phyloP scores from a whole-genome alignment of 164 flowering plant species.

The Aristolochia californica region DNA sequence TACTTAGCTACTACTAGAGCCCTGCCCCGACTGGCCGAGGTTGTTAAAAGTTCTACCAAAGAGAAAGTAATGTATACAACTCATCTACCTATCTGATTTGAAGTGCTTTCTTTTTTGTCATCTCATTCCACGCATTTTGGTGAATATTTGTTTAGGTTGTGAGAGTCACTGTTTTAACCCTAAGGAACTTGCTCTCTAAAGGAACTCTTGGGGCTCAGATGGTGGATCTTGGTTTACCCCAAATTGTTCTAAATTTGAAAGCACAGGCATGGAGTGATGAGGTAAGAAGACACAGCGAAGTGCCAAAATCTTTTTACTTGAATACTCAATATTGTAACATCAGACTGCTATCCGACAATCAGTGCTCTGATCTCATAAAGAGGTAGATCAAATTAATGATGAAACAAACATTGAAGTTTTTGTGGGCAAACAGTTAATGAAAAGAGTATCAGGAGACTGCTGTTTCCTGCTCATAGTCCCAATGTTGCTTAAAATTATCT shows the following conservation, averaged over 20 bases:
- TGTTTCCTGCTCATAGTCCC: too few relatives aligned
- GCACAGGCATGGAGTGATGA: conserved; percentile 99
- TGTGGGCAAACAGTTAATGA: too few relatives aligned
- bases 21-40: conserved; percentile 70
- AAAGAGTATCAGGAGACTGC: too few relatives aligned
- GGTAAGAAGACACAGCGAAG: conserved; percentile 32
- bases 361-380: too few relatives aligned
- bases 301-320: too few relatives aligned
- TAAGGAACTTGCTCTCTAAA: conserved; percentile 74
- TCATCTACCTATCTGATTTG: not conserved
- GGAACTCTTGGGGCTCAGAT: conserved; percentile 91
- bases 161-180: conserved; percentile 73
- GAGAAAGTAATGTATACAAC: conserved; percentile 58
- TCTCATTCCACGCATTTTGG: not conserved
- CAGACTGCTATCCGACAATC: too few relatives aligned
- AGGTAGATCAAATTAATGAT: too few relatives aligned
- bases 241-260: conserved; percentile 81
- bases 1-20: conserved; percentile 75
- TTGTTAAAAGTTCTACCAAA: conserved; percentile 84
- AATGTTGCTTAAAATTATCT: too few relatives aligned
- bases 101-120: not conserved
- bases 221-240: conserved; percentile 85
- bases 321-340: too few relatives aligned
- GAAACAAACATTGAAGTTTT: too few relatives aligned
- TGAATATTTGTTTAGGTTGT: conserved; percentile 56